Conservation (phyloP, 2,329 filamentous ascomycete species). For the Cladobotryum mycophilum region DNA sequence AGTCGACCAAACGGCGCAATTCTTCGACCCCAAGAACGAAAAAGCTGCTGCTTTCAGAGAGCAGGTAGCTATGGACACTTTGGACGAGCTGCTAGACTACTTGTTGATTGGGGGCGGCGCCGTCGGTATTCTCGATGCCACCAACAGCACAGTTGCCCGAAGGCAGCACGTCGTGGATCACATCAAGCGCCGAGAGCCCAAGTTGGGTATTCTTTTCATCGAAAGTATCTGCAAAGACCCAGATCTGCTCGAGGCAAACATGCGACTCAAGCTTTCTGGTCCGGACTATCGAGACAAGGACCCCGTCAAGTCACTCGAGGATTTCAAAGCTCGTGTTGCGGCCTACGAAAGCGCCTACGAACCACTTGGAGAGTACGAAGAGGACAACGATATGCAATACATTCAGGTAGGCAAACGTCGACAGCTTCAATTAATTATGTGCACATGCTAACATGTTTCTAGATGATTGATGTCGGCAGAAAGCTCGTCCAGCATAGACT, state of each 20-base stretch:
- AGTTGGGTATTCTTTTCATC: slow-evolving; percentile 87
- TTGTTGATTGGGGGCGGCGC: slow-evolving; percentile 75
- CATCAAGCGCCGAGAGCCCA: slow-evolving; percentile 76
- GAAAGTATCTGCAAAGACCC: slow-evolving; percentile 89
- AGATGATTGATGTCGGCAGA: slow-evolving; percentile 94
- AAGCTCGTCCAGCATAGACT: slow-evolving; percentile 90
- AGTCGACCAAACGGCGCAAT: slow-evolving; percentile 84
- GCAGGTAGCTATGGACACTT: slow-evolving; percentile 83
- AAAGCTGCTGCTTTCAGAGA: slow-evolving; percentile 78
- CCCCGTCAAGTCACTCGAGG: slow-evolving; percentile 71
- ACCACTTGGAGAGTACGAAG: slow-evolving; percentile 84
- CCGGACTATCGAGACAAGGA: slow-evolving; percentile 96
- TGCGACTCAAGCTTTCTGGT: slow-evolving; percentile 91
- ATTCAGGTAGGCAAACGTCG: slow-evolving; percentile 55
- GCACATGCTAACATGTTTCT: slow-evolving; percentile 20
- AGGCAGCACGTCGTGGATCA: slow-evolving; percentile 77
- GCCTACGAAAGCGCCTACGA: slow-evolving; percentile 94
- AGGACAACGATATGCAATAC: slow-evolving; percentile 84
- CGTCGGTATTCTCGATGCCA: slow-evolving; percentile 93
- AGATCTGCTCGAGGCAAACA: slow-evolving; percentile 84
- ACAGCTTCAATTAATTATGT: neutral
- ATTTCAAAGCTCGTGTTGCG: slow-evolving; percentile 88
- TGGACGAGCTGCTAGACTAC: slow-evolving; percentile 89
- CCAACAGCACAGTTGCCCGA: slow-evolving; percentile 87
- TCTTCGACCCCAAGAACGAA: slow-evolving; percentile 88